These are phyloP conservation scores for cucumber (Cucumis sativus) DNA, from an alignment of 306 rosid genomes.

Conservation along the genomic window DNA sequence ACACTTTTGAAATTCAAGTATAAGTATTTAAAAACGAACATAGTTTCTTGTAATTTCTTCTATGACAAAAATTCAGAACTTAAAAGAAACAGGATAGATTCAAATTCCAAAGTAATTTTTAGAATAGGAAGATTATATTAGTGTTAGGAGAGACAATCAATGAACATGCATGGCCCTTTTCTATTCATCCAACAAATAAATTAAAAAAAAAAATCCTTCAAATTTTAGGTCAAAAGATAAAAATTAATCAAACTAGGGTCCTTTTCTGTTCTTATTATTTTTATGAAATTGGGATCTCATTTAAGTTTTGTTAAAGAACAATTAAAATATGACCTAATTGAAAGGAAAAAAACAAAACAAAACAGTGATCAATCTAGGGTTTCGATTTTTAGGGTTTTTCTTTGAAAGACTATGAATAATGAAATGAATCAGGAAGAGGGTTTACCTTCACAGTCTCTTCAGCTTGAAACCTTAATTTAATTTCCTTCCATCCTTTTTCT, in stretches of 20 bases:
- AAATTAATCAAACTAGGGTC: not conserved
- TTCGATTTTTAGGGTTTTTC: not conserved
- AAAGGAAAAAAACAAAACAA: no score
- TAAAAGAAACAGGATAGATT: not conserved
- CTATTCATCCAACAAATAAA: not conserved
- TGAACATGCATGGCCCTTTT: not conserved
- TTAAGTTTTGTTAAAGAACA: not conserved
- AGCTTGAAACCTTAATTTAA: not conserved
- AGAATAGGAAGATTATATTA: not conserved
- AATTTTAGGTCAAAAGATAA: not conserved
- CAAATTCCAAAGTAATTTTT: not conserved
- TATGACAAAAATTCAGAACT: not conserved
- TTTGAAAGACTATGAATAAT: not conserved
- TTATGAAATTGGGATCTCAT: not conserved
- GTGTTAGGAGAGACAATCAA: not conserved
- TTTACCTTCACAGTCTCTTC: slow-evolving; percentile 11
- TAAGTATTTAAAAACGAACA: not conserved
- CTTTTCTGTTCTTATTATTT: not conserved
- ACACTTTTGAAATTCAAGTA: not conserved
- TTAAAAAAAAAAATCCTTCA: not conserved
- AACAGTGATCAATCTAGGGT: not conserved
- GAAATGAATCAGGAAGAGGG: not conserved
- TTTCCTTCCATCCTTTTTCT: not conserved
- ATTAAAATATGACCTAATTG: not conserved
- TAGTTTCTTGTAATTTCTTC: not conserved